These are phyloP conservation scores for Pleochaeta shiraiana DNA, from an alignment of 2,329 filamentous ascomycete genomes.

Conservation along the genomic window DNA sequence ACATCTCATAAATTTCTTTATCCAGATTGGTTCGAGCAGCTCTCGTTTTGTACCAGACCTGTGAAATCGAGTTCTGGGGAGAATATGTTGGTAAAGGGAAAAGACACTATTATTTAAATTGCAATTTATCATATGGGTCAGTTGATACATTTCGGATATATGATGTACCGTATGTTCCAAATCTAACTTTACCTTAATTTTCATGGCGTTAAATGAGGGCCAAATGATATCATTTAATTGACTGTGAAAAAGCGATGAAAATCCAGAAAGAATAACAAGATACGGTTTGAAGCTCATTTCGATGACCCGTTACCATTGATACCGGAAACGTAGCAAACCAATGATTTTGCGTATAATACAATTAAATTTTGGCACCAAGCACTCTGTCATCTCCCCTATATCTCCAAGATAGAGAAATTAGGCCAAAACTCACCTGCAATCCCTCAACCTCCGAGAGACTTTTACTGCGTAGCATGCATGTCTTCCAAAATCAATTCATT, in stretches of 20 bases:
- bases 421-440: background rate
- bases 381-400: background rate
- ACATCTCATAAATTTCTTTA: background rate
- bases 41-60: background rate
- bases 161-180: background rate
- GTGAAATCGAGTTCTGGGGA: background rate
- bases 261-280: background rate
- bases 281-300: background rate
- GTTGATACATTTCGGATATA: background rate
- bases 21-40: background rate
- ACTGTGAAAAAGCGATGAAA: background rate
- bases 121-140: background rate
- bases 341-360: background rate
- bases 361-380: constrained; percentile 1
- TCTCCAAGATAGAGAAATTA: background rate
- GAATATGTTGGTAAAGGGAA: background rate
- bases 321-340: background rate
- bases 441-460: background rate
- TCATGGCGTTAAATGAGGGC: background rate
- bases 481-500: no score
- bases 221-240: background rate
- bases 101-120: background rate
- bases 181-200: background rate
- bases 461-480: background rate
- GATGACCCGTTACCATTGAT: background rate